Evolutionary conservation across 352 stramenopile genomes (phyloP), one percentile per base, ranked within the genome.

Genomic region (Phytophthora litchii): DNA sequence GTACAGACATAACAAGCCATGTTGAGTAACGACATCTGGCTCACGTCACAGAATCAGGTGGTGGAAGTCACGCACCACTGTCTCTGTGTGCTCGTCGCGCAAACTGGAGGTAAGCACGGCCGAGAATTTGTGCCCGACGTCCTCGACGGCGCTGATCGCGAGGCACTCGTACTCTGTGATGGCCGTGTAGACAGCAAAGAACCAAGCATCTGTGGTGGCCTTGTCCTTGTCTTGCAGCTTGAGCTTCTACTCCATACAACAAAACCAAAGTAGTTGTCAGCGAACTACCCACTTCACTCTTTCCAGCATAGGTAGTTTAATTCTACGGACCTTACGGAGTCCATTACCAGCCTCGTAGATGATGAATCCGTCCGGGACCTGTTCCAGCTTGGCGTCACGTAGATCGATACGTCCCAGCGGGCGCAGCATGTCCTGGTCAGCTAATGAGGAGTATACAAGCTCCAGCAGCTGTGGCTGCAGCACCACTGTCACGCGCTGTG

Each of bases 161-260:
- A 80, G 58, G 1, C 74, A 78, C 56, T 71, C 48, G 50, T 78
- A 81, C 61, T 91, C 77, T 7, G 83, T 88, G 55, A 90, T 90
- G 10, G 81, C 74, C 31, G 74, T 73, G 61, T 93, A 93, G 38
- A 91, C 76, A 3, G 79, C 81, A 27, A 82, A 79, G 67, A 93
- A 93, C 83, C 83, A 93, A 23, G 81, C 83, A 38, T 93, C 83
- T 0, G 73, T 89, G 12, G 80, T 91, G 29, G 76, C 77, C 47
- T 88, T 88, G 67, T 93, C 83, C 48, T 78, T 81, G 62, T 91
- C 82, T 50, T 90, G 80, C 34, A 93, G 73, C 56, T 87, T 88
- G 55, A 90, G 38, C 47, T 83, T 90, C 81, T 91, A 38, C 29
- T 46, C 37, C 48, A 58, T 14, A 60, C 13, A 45, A 3, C 17